Percentiles rank a stretch among this genome's conserved stretches.
Evolutionary conservation across 2,329 filamentous ascomycete species (phyloP).

Genomic region (Arthroderma sp.): DNA sequence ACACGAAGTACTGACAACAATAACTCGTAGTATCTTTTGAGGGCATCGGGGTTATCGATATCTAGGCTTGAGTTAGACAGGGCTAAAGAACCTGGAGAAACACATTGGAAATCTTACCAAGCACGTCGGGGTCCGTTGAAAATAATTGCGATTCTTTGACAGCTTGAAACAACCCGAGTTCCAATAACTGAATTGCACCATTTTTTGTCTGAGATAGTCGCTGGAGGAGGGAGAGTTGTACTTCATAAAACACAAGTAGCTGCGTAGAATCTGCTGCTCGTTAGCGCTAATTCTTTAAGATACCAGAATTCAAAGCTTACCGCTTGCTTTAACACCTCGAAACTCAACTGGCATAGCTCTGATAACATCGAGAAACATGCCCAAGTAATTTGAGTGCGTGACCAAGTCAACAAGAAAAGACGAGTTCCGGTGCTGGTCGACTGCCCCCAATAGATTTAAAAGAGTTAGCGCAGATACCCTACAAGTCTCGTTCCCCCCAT

Average conservation of each 20-base stretch:
- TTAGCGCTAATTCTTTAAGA: background rate
- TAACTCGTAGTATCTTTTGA: conserved; percentile 72
- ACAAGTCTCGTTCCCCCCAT: conserved; percentile 66
- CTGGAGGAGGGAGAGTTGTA: conserved; percentile 68
- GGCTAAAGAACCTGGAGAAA: background rate
- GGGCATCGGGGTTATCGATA: conserved; percentile 53
- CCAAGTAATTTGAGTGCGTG: conserved; percentile 77
- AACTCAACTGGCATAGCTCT: conserved; percentile 64
- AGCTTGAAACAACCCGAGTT: conserved; percentile 73
- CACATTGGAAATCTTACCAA: conserved; percentile 36
- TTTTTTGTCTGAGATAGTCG: conserved; percentile 69
- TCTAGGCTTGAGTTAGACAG: conserved; percentile 27
- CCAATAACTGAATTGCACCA: conserved; percentile 79
- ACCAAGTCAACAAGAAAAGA: conserved; percentile 65
- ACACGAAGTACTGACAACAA: conserved; percentile 70
- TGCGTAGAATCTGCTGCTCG: conserved; percentile 37
- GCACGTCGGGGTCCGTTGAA: conserved; percentile 74
- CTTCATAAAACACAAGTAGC: conserved; percentile 51
- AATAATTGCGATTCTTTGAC: conserved; percentile 77
- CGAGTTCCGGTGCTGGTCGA: conserved; percentile 60
- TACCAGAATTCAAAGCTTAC: conserved; percentile 30
- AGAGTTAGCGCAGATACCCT: conserved; percentile 77
- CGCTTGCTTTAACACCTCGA: conserved; percentile 42
- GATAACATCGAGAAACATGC: conserved; percentile 78
- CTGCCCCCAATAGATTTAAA: conserved; percentile 61